Percentiles rank a stretch among this genome's conserved stretches.
Evolutionary conservation across 345 rosid species (phyloP).

Genomic region (Citrus glauca): DNA sequence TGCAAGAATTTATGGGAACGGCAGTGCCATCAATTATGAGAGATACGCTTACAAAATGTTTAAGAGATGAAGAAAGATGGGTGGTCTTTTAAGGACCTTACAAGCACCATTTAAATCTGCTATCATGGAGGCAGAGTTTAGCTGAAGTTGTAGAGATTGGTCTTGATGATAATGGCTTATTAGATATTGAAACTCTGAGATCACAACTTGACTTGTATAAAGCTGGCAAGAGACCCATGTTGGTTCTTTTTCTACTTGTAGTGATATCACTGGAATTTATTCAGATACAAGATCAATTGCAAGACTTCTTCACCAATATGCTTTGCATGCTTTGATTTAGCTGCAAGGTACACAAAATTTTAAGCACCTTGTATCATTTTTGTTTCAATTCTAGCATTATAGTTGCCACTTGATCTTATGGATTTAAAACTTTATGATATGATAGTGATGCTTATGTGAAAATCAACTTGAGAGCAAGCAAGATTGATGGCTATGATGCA

Average conservation of each 20-base stretch:
- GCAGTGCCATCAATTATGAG: too few relatives aligned
- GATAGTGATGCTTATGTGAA: slow-evolving; percentile 46
- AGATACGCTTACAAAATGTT: too few relatives aligned
- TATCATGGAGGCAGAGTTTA: too few relatives aligned
- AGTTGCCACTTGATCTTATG: not conserved
- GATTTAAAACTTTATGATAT: not conserved
- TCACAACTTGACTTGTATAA: too few relatives aligned
- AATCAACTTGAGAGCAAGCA: slow-evolving; percentile 51
- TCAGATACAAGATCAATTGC: slow-evolving; percentile 44
- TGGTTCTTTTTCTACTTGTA: slow-evolving; percentile 50
- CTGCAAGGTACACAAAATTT: slow-evolving; percentile 44
- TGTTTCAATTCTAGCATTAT: not conserved
- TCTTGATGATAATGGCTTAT: too few relatives aligned
- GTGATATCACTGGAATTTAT: slow-evolving; percentile 47
- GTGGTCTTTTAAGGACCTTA: too few relatives aligned
- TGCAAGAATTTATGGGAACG: too few relatives aligned
- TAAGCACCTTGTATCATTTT: not conserved
- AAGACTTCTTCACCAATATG: slow-evolving; percentile 39
- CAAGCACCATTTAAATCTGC: too few relatives aligned
- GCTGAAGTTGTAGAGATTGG: too few relatives aligned
- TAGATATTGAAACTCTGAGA: too few relatives aligned
- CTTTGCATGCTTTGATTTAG: slow-evolving; percentile 56
- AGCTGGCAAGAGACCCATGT: too few relatives aligned
- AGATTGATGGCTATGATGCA: slow-evolving; percentile 48
- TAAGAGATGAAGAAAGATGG: too few relatives aligned